These are phyloP conservation scores for Capsella bursapastoris DNA, from an alignment of 345 rosid genomes.

Conservation along the genomic window DNA sequence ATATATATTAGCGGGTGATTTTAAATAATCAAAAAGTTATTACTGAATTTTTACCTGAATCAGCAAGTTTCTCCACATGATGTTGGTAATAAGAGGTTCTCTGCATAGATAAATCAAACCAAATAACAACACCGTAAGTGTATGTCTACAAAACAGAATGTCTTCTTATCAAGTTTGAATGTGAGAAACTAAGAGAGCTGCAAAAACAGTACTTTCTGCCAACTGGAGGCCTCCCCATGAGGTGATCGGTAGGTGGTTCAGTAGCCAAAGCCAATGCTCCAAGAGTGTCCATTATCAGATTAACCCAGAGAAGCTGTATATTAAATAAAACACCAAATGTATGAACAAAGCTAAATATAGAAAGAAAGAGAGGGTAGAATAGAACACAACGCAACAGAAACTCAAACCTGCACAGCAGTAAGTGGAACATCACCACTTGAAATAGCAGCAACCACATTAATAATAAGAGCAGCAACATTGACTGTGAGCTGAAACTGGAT, in stretches of 20 bases:
- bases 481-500: conserved; percentile 99
- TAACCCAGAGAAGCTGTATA: conserved; percentile 92
- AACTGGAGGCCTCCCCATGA: conserved; percentile 92
- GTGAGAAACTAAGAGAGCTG: conserved; percentile 2
- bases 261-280: conserved; percentile 99
- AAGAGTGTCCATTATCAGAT: conserved; percentile 98
- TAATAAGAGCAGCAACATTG: conserved; percentile 87
- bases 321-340: conserved; percentile 9
- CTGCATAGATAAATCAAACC: conserved; percentile 47
- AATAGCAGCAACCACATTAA: conserved; percentile 91
- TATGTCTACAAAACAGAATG: not conserved
- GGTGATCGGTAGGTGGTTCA: conserved; percentile 96
- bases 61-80: conserved; percentile 97
- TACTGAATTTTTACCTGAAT: conserved; percentile 62
- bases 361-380: not conserved
- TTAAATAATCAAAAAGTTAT: not conserved
- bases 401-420: conserved; percentile 87
- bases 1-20: not conserved
- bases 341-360: not conserved
- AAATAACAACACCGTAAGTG: not conserved
- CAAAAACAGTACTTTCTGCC: conserved; percentile 74
- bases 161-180: not conserved
- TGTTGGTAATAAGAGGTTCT: conserved; percentile 92
- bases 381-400: conserved; percentile 10
- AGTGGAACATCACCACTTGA: conserved; percentile 97